Evolutionary conservation across 2,329 filamentous ascomycete species (phyloP).

Genomic region (Epichloe baconii): DNA sequence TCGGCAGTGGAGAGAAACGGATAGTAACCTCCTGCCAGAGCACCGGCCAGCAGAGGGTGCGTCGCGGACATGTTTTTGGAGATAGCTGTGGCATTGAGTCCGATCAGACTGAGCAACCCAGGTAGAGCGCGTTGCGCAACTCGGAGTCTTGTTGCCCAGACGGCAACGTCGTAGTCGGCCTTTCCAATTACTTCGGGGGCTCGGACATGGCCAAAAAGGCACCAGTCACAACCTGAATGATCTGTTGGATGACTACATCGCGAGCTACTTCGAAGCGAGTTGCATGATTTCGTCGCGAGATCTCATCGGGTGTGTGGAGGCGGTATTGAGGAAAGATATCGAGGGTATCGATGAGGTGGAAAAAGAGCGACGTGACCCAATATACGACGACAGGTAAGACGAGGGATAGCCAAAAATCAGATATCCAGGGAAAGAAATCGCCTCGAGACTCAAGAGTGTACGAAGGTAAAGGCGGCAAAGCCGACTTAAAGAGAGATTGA

Average conservation of each 20-base stretch:
- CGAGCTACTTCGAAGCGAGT: slow-evolving; percentile 73
- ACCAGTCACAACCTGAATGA: slow-evolving; percentile 70
- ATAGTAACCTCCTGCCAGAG: slow-evolving; percentile 69
- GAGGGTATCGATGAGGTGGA: slow-evolving; percentile 74
- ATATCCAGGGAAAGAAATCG: slow-evolving; percentile 62
- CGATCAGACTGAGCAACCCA: slow-evolving; percentile 52
- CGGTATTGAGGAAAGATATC: slow-evolving; percentile 85
- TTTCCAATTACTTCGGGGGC: slow-evolving; percentile 59
- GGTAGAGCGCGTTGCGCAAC: slow-evolving; percentile 70
- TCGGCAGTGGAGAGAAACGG: slow-evolving; percentile 49
- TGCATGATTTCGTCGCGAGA: slow-evolving; percentile 76
- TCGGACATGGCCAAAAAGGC: slow-evolving; percentile 58
- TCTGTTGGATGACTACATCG: slow-evolving; percentile 84
- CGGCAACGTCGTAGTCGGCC: slow-evolving; percentile 74
- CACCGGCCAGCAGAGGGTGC: slow-evolving; percentile 62
- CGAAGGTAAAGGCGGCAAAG: slow-evolving; percentile 70
- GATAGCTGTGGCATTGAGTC: slow-evolving; percentile 62
- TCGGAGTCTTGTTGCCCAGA: slow-evolving; percentile 77
- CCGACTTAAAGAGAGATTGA: slow-evolving; percentile 39
- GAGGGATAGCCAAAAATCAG: slow-evolving; percentile 69
- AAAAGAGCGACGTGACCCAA: slow-evolving; percentile 75
- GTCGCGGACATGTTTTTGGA: slow-evolving; percentile 61
- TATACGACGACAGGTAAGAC: slow-evolving; percentile 71
- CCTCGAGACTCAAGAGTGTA: slow-evolving; percentile 60
- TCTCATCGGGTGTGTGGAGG: slow-evolving; percentile 87